Evolutionary conservation across 352 stramenopile species (phyloP).

Genomic region (Phytopythium cucurbitacearum): DNA sequence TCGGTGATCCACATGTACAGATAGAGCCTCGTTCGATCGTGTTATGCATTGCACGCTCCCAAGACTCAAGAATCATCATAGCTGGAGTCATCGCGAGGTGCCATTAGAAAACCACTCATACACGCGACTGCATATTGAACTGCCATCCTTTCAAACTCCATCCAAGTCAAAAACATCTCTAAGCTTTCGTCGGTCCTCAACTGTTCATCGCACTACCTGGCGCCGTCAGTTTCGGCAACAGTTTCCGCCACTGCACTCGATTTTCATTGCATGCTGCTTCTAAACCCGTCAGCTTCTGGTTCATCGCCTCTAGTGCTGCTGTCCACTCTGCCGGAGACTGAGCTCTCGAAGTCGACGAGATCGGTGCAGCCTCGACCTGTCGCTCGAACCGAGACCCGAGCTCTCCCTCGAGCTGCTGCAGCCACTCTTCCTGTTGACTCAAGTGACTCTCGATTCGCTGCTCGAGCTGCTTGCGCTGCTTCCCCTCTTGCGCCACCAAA

Average conservation of each 20-base stretch:
- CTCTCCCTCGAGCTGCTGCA: constrained; percentile 75
- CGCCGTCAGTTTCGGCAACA: neutral
- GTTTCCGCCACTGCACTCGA: constrained; percentile 1
- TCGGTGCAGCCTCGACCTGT: neutral
- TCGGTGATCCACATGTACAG: too few relatives aligned
- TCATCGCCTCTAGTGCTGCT: neutral
- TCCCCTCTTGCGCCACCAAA: constrained; percentile 51
- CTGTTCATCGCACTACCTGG: too few relatives aligned
- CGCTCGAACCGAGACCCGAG: constrained; percentile 40
- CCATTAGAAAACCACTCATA: too few relatives aligned
- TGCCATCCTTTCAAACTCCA: too few relatives aligned
- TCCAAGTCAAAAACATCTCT: too few relatives aligned
- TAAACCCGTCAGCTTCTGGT: constrained; percentile 1
- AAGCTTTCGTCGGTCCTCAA: too few relatives aligned
- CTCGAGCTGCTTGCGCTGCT: constrained; percentile 59
- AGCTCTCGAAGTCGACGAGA: too few relatives aligned
- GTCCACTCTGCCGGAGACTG: neutral
- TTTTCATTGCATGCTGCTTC: constrained; percentile 4
- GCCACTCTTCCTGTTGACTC: constrained; percentile 69
- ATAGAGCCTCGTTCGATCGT: too few relatives aligned
- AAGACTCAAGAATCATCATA: too few relatives aligned
- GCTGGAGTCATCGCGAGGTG: too few relatives aligned
- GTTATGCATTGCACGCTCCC: too few relatives aligned
- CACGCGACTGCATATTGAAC: too few relatives aligned
- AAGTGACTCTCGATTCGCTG: constrained; percentile 46